Percentiles rank a stretch among this genome's conserved stretches.
These are phyloP conservation scores for Penicillium fimorum DNA, from an alignment of 495 filamentous ascomycete species.

Conservation along the genomic window DNA sequence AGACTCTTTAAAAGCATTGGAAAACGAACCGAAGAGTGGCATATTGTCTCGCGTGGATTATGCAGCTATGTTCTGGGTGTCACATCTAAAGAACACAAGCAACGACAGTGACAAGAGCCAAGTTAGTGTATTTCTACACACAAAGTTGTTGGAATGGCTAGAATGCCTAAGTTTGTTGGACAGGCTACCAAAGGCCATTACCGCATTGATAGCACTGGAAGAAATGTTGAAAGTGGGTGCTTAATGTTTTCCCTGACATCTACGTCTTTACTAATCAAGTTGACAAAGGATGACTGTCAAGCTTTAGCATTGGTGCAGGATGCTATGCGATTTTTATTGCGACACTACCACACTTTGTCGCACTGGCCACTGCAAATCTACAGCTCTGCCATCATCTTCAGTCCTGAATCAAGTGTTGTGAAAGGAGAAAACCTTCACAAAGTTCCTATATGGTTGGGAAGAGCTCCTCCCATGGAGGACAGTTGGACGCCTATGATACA, in stretches of 20 bases:
- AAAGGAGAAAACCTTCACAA: slow-evolving; percentile 15
- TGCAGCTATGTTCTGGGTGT: slow-evolving; percentile 22
- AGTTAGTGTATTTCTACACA: slow-evolving; percentile 16
- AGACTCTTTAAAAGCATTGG: neutral
- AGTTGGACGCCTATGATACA: slow-evolving; percentile 4
- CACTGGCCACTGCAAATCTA: slow-evolving; percentile 24
- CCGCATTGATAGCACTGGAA: too few species aligned
- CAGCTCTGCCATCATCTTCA: slow-evolving; percentile 19
- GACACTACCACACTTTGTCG: slow-evolving; percentile 19
- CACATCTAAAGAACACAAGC: slow-evolving; percentile 13
- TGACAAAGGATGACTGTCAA: too few species aligned
- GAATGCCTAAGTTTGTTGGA: slow-evolving; percentile 29
- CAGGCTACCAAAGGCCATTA: slow-evolving; percentile 18
- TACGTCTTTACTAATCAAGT: too few species aligned
- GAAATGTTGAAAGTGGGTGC: too few species aligned
- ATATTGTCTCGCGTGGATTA: slow-evolving; percentile 17
- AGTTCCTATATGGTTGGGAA: slow-evolving; percentile 5
- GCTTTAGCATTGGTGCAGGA: slow-evolving; percentile 19
- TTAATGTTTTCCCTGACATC: too few species aligned
- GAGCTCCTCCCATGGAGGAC: neutral
- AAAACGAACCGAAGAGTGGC: slow-evolving; percentile 9
- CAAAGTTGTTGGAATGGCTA: slow-evolving; percentile 27
- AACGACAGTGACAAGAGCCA: neutral
- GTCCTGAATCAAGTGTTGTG: slow-evolving; percentile 16
- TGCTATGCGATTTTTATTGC: slow-evolving; percentile 23